Evolutionary conservation across 495 filamentous ascomycete species (phyloP), one percentile per base, ranked within the genome.

Genomic region (Xylaria grammica): DNA sequence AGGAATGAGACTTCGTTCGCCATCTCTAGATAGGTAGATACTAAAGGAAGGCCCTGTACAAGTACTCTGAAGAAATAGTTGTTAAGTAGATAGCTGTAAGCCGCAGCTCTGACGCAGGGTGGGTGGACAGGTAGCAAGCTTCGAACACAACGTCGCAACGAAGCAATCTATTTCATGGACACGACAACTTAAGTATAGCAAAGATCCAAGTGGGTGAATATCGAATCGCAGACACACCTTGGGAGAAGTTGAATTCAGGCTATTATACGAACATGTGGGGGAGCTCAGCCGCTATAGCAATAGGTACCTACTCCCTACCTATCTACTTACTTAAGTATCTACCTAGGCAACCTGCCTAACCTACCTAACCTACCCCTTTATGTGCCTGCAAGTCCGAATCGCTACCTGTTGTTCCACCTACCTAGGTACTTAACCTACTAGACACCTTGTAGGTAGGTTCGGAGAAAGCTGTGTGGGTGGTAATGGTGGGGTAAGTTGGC

Each of bases 1-100:
- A 97, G 82, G 79, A 97, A 94, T 48, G 82, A 87, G 73, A 84
- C 72, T 38, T 81, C 74, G 68, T 79, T 69, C 46, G 77, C 67
- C 80, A 82, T 83, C 56, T 19, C 17, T 50, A 29, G 22, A 60
- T 49, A 13, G 32, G 6, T 38, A 20, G 44, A 38, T 60, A 36
- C 32, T 11, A 11, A 4, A 36, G n/a, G n/a, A n/a, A n/a, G n/a
- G 32, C 11, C 2, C 9, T 48, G 10, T 48, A 20, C 49, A 32
- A 32, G 17, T 60, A 38, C 9, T 3, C 11, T 45, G 11, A 19
- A 53, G 15, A 17, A 11, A 26, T 51, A 26, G 27, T 51, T 11
- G 7, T 50, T 46, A 24, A 11, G 19, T 13, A 29, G 19, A 9
- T n/a, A 7, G 26, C 15, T 15, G 10, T 4, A 51, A 29, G 26